Evolutionary conservation across 164 flowering plant genomes (phyloP), one percentile per base, ranked within the genome.

Genomic region (Magnolia kwangsiensis): DNA sequence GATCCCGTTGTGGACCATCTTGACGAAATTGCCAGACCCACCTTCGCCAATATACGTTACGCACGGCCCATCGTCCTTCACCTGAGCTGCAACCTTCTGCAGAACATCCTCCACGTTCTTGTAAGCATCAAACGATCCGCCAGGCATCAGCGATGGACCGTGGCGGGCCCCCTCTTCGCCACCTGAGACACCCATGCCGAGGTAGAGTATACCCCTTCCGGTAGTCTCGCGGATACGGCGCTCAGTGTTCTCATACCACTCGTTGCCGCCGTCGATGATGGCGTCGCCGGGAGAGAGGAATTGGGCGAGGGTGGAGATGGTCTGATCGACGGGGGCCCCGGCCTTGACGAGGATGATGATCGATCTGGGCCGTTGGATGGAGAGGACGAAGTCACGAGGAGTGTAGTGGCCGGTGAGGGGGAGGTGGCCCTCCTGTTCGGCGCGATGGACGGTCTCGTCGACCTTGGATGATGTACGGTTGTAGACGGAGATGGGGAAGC

Each of bases 141-240:
- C 90, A 7, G 89, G 91, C 91, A 88, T 88, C 72, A 88, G 51
- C 8, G 88, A 85, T 2, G 88, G 88, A 0, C 88, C 88, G 23
- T 80, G 63, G 18, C 86, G 72, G n/a, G 88, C 88, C 0, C 88
- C 88, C 1, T 83, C 86, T 50, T 85, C 86, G 50, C 88, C 88
- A 7, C 88, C 88, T 4, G 86, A 83, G 49, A 85, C 87, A 27
- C 87, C 86, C 86, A 85, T 85, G 9, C 88, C 88, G 29, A 85
- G 51, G 69, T 83, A 85, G 4, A 83, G 75, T 11, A 85, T 37
- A 6, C 84, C 85, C 18, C 72, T 73, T 3, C 61, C 49, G 4
- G 73, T 37, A 10, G 80, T 82, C 2, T 78, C 82, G 2, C 8
- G 29, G 9, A 83, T 83, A 2, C 86, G 78, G 7, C 88, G 75